Evolutionary conservation across 495 filamentous ascomycete species (phyloP).

Genomic region (Cercophora newfieldiana): DNA sequence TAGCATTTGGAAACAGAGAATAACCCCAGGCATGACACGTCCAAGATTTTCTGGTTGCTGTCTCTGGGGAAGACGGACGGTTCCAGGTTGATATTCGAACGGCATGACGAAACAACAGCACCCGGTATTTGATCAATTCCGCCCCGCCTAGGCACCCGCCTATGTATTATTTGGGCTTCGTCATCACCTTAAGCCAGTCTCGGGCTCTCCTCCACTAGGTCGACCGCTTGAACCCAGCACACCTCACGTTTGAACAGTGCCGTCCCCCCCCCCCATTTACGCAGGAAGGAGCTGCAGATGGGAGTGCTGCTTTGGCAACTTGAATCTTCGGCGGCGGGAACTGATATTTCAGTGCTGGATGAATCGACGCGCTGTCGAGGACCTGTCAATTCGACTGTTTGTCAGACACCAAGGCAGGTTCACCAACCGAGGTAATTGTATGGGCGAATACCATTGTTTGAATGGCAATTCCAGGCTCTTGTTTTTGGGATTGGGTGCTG

Average conservation of each 20-base stretch:
- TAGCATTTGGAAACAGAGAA: not conserved
- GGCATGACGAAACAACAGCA: not conserved
- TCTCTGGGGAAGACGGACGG: not conserved
- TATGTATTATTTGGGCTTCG: not conserved
- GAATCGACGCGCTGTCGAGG: not conserved
- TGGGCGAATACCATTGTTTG: too few species aligned
- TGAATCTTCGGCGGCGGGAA: too few species aligned
- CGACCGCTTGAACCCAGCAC: too few species aligned
- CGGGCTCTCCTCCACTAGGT: too few species aligned
- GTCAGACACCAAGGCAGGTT: not conserved
- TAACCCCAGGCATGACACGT: not conserved
- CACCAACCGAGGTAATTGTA: too few species aligned
- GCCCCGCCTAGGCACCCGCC: not conserved
- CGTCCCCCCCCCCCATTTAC: too few species aligned
- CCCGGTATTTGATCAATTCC: not conserved
- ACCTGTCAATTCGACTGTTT: not conserved
- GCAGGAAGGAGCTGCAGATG: too few species aligned
- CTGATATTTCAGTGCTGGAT: not conserved
- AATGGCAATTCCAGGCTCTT: too few species aligned
- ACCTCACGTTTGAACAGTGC: too few species aligned
- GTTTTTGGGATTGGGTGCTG: too few species aligned
- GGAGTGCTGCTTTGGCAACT: not conserved
- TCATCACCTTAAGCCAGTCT: too few species aligned
- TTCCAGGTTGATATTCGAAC: not conserved
- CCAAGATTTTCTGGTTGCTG: not conserved